A percentile compares a stretch with the other conserved stretches of the same genome.
Evolutionary conservation across 139 green algal species (phyloP).

Genomic region (Chlamydomonas incerta): DNA sequence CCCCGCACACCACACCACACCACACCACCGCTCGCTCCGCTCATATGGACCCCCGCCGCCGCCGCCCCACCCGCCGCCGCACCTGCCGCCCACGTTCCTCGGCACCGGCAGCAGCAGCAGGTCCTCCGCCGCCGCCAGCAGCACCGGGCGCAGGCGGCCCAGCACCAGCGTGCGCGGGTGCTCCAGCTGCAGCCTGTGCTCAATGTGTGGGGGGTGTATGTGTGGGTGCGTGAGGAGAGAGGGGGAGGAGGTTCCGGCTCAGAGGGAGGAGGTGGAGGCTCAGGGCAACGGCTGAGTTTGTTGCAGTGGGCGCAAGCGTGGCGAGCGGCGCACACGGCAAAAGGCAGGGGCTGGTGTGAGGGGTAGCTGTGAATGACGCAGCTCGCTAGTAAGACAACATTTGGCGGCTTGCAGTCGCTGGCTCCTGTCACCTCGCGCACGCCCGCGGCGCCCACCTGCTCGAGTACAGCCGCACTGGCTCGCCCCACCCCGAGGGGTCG

Average conservation of each 20-base stretch:
- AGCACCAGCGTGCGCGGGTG: slow-evolving; percentile 24
- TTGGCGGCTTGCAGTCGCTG: too few species aligned
- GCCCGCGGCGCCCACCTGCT: slow-evolving; percentile 22
- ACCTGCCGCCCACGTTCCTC: background rate
- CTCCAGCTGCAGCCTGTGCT: slow-evolving; percentile 22
- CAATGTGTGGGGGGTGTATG: background rate
- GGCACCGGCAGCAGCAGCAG: slow-evolving; percentile 22
- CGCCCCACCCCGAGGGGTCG: background rate
- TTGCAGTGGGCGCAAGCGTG: too few species aligned
- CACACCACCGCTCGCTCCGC: too few species aligned
- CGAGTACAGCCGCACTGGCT: background rate
- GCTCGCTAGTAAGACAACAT: too few species aligned
- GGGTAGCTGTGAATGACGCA: background rate
- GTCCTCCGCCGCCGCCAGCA: slow-evolving; percentile 8
- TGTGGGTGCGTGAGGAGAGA: too few species aligned
- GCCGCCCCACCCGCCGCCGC: background rate
- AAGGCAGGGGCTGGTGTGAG: background rate
- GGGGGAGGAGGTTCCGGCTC: too few species aligned
- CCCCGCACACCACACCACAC: background rate
- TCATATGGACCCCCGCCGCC: too few species aligned
- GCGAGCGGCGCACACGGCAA: background rate
- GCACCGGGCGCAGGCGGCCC: slow-evolving; percentile 23
- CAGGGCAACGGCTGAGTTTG: too few species aligned
- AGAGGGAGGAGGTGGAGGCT: too few species aligned
- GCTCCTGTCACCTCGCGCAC: too few species aligned